These are phyloP conservation scores for Hemisphaericaspora lyxosophila DNA, from an alignment of 1,139 yeast species.

Conservation along the genomic window DNA sequence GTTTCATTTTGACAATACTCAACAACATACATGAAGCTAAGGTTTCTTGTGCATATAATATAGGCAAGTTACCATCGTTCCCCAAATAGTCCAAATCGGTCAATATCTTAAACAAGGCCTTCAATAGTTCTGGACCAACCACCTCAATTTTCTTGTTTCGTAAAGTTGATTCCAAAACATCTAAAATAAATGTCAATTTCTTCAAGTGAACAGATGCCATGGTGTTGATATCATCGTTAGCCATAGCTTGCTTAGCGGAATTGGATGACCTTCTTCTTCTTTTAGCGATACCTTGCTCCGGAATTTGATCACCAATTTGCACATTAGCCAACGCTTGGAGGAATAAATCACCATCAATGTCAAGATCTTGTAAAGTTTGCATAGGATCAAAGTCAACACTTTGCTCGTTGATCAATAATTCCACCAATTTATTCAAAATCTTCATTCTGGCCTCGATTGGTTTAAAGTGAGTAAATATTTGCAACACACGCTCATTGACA, in stretches of 20 bases:
- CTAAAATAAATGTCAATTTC: constrained; percentile 76
- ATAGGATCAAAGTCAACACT: constrained; percentile 52
- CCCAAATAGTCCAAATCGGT: constrained; percentile 88
- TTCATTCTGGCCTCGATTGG: constrained; percentile 55
- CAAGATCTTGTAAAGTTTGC: constrained; percentile 49
- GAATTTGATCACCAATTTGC: constrained; percentile 44
- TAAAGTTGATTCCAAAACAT: constrained; percentile 61
- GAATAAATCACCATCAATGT: constrained; percentile 47
- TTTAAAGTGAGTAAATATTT: constrained; percentile 54
- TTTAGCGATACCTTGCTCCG: constrained; percentile 56
- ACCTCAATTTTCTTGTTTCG: constrained; percentile 18
- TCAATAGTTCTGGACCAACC: constrained; percentile 51
- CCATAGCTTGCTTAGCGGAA: constrained; percentile 72
- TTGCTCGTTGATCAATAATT: constrained; percentile 44
- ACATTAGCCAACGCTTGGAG: constrained; percentile 50
- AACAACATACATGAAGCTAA: constrained; percentile 83
- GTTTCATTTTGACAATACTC: constrained; percentile 56
- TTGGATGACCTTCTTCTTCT: constrained; percentile 81
- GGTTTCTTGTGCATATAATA: constrained; percentile 86
- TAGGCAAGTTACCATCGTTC: constrained; percentile 87
- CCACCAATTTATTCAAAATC: constrained; percentile 61
- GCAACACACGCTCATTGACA: constrained; percentile 53
- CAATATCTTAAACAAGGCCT: constrained; percentile 64
- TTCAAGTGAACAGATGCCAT: constrained; percentile 78
- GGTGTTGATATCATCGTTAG: constrained; percentile 64